Evolutionary conservation across 208 protist genomes (phyloP).

Genomic region (Leishmania arabica): DNA sequence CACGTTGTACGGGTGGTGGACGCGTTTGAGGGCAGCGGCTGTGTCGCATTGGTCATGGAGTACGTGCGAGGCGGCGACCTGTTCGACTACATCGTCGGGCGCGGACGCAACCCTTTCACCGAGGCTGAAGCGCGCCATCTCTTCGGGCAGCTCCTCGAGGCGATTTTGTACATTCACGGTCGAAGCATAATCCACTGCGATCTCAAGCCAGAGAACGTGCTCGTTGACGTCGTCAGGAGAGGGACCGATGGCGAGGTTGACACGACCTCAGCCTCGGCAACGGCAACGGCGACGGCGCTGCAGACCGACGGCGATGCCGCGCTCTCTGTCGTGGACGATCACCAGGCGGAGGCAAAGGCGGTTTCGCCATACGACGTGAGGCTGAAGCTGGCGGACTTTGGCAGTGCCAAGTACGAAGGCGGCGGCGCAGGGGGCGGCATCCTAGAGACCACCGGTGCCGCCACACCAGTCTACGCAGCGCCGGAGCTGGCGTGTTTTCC

Average conservation of each 20-base stretch:
- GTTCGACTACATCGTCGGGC: constrained; percentile 79
- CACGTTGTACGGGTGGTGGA: constrained; percentile 72
- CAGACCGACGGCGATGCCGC: not conserved
- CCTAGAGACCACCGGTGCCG: constrained; percentile 17
- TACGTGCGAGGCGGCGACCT: constrained; percentile 70
- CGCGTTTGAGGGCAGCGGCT: constrained; percentile 46
- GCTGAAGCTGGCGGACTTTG: constrained; percentile 83
- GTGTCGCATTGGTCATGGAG: constrained; percentile 82
- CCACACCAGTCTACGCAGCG: constrained; percentile 69
- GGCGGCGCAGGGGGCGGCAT: constrained; percentile 17
- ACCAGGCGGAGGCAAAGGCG: constrained; percentile 40
- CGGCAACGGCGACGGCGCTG: not conserved
- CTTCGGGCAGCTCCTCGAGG: constrained; percentile 73
- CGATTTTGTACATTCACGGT: constrained; percentile 63
- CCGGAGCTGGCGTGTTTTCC: constrained; percentile 46
- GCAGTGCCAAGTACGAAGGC: constrained; percentile 62
- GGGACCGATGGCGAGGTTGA: not conserved
- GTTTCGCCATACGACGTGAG: constrained; percentile 49
- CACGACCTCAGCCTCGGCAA: not conserved
- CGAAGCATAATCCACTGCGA: constrained; percentile 97
- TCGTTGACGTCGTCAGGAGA: constrained; percentile 46
- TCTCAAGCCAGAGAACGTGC: constrained; percentile 97
- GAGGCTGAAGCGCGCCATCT: constrained; percentile 63
- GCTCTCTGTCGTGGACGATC: constrained; percentile 42
- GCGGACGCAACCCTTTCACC: constrained; percentile 55